Base-by-base conservation (phyloP, 805 yeast genomes). In the Starmerella davenportii region DNA sequence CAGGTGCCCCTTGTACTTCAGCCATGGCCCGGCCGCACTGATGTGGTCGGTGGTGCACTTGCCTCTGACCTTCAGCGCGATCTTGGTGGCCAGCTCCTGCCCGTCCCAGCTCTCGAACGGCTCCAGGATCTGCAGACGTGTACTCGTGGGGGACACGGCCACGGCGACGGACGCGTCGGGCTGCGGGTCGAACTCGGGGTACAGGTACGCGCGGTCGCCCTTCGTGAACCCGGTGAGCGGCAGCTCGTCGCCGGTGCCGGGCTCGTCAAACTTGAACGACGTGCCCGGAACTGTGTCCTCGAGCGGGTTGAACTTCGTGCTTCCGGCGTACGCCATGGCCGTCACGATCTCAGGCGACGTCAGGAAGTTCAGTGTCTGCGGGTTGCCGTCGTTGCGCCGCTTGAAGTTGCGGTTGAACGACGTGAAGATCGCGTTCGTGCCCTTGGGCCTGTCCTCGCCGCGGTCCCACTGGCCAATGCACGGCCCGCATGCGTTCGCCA, bases 381-480 rank as follows among this genome's bases (percentile, higher is more conserved):
- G 79, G 70, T 90, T 90, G 53, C 98, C 96, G 62, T 90, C 98
- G 58, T 90, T 90, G 70, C 98, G 80, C 28, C 95, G 81, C 61
- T 90, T 77, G 71, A 87, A 87, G 64, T 87, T 87, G 70, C 98
- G 79, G 74, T 87, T 87, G 72, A 85, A 87, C 11, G 95, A 85
- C 4, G 96, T 84, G 62, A 87, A 85, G 51, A 87, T 90, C 38
- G 96, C 80, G 62, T 84, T 85, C 47, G 76, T 82, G 33, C 79
- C 70, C 18, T 15, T 31, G 48, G 70, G 68, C 38, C 57, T 56
- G 41, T 57, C 63, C 27, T 57, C 49, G 35, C 40, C 36, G 67
- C 96, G 79, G 60, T 90, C 95, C 98, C 98, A 87, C 68, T 87
- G 98, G 42, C 98, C 98, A 57, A 87, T 87, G 68, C 98, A 87